Evolutionary conservation across 2,329 filamentous ascomycete genomes (phyloP).

Genomic region (Penicillium olsonii): DNA sequence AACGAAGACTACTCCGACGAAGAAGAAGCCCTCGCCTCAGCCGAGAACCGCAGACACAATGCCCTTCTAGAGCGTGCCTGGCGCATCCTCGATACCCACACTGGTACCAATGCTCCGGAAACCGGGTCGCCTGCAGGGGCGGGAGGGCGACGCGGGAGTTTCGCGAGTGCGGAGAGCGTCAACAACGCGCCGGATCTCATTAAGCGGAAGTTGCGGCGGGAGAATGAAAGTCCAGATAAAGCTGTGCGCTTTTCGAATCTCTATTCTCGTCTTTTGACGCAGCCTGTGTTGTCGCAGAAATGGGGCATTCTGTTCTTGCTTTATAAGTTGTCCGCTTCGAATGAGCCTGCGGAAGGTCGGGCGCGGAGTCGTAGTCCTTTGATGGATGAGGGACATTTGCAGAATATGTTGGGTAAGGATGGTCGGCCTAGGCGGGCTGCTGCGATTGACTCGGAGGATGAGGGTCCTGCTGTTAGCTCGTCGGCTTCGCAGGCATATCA

Average conservation of each 20-base stretch:
- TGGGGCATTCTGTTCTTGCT: conserved; percentile 95
- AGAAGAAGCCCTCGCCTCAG: conserved; percentile 37
- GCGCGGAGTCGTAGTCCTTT: conserved; percentile 40
- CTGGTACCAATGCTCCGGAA: conserved; percentile 22
- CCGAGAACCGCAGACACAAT: conserved; percentile 41
- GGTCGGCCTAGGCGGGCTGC: conserved; percentile 24
- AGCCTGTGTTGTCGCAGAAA: conserved; percentile 91
- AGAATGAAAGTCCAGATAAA: conserved; percentile 70
- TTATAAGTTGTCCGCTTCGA: conserved; percentile 74
- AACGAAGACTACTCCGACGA: conserved; percentile 35
- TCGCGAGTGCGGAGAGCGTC: conserved; percentile 54
- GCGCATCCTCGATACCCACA: conserved; percentile 38
- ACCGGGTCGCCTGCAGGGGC: conserved; percentile 27
- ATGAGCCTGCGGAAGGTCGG: conserved; percentile 25
- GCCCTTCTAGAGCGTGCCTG: conserved; percentile 40
- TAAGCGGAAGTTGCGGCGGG: conserved; percentile 79
- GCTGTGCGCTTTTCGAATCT: conserved; percentile 86
- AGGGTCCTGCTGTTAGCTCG: conserved; percentile 42
- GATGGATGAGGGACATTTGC: conserved; percentile 41
- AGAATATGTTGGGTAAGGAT: conserved; percentile 37
- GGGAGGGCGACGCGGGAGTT: conserved; percentile 31
- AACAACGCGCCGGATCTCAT: conserved; percentile 93
- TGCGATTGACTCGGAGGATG: conserved; percentile 32
- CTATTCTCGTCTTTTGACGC: conserved; percentile 83
- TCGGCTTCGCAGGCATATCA: conserved; percentile 39